phyloP scores from a whole-genome alignment of 2,329 filamentous ascomycete genomes.

The Aureobasidium vineae region DNA sequence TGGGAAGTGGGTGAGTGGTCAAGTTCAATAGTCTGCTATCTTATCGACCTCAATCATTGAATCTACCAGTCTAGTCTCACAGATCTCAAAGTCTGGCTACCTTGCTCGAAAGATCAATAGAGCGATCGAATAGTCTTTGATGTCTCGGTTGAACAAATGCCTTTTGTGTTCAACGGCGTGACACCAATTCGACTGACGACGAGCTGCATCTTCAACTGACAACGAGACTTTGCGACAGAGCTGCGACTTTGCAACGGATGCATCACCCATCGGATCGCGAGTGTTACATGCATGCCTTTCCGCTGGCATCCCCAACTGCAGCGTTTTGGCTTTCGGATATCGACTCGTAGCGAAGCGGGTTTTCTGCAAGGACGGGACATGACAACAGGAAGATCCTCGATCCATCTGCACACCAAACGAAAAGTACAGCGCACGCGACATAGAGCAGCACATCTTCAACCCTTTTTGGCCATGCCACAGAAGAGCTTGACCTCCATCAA shows the following conservation, averaged over 20 bases:
- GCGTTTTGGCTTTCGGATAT: neutral
- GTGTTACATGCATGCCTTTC: neutral
- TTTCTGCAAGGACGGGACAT: slow-evolving; percentile 8
- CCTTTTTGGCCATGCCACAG: neutral
- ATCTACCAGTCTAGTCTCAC: neutral
- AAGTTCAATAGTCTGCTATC: neutral
- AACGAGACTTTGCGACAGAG: neutral
- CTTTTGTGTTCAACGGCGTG: neutral
- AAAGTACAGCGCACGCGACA: slow-evolving; percentile 3
- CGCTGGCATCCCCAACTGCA: neutral
- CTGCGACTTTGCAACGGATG: neutral
- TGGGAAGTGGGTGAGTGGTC: neutral
- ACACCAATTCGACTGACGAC: neutral
- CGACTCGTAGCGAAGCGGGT: slow-evolving; percentile 10
- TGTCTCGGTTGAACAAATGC: slow-evolving; percentile 13
- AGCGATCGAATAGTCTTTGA: slow-evolving; percentile 4
- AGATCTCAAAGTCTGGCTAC: neutral
- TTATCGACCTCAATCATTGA: slow-evolving; percentile 1
- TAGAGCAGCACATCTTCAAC: neutral
- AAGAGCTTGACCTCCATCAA: neutral
- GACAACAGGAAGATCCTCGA: neutral
- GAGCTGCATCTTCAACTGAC: slow-evolving; percentile 2
- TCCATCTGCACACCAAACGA: neutral
- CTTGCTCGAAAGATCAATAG: slow-evolving; percentile 8
- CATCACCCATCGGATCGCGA: neutral